Conservation (phyloP, 2,329 filamentous ascomycete species). For the Cadophora sp. region DNA sequence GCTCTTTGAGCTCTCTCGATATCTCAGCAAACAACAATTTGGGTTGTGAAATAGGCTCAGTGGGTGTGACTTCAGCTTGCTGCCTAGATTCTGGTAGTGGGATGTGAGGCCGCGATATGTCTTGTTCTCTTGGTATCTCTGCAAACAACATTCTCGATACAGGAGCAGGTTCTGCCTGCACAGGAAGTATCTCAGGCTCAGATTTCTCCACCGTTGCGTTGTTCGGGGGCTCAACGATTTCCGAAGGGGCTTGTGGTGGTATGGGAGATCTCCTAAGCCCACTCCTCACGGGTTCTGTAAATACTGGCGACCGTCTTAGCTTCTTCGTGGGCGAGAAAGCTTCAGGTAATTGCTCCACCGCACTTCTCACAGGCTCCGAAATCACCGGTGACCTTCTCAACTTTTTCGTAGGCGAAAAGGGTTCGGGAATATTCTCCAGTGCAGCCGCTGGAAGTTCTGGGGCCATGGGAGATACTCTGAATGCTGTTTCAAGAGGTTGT, state of each 20-base stretch:
- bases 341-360: not conserved
- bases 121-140: conserved; percentile 2
- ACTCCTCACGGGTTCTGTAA: not conserved
- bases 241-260: not conserved
- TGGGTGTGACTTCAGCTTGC: not conserved
- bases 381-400: conserved; percentile 10
- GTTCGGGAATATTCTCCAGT: not conserved
- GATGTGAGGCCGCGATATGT: not conserved
- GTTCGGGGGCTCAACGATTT: not conserved
- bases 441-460: not conserved
- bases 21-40: conserved; percentile 7
- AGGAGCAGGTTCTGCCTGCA: not conserved
- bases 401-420: conserved; percentile 8
- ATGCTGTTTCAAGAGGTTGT: conserved; percentile 9
- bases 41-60: conserved; percentile 1
- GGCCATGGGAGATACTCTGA: conserved; percentile 7
- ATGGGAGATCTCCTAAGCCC: conserved; percentile 21
- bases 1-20: not conserved
- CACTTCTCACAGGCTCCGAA: not conserved
- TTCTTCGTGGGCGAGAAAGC: conserved; percentile 2
- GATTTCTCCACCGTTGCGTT: not conserved
- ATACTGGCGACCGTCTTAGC: conserved; percentile 6
- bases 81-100: conserved; percentile 13
- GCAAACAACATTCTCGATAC: not conserved
- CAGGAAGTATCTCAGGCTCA: not conserved